These are phyloP conservation scores for Nicotiana benthamiana DNA, from an alignment of 257 asterid genomes.

Conservation along the genomic window DNA sequence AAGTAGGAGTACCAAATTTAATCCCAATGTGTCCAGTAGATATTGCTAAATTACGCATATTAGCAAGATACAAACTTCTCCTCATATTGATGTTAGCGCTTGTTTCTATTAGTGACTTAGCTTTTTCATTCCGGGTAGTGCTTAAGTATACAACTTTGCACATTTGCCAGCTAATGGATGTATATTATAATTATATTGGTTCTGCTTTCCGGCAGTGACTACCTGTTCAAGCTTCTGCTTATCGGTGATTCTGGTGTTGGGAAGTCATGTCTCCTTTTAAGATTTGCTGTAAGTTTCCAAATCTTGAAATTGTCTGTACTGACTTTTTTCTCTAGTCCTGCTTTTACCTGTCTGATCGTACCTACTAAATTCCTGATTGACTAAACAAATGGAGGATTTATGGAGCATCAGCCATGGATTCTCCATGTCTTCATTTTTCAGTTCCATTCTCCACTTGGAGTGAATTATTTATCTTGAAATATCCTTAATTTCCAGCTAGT, in stretches of 20 bases:
- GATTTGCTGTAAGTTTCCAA: neutral
- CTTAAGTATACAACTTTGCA: neutral
- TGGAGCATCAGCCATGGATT: neutral
- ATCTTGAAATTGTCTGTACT: neutral
- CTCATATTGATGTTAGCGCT: neutral
- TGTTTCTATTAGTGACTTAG: neutral
- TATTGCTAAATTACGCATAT: neutral
- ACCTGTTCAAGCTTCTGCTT: conserved; percentile 5
- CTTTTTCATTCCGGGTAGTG: neutral
- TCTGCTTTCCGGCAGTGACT: conserved; percentile 1
- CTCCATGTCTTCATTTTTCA: neutral
- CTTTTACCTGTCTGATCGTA: neutral
- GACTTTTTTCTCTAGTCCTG: neutral
- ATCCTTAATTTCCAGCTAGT: neutral
- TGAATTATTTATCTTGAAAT: neutral
- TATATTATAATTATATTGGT: neutral
- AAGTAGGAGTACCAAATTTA: neutral
- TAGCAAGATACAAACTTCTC: neutral
- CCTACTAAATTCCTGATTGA: neutral
- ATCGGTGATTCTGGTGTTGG: conserved; percentile 6
- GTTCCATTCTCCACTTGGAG: neutral
- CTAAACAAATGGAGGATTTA: neutral
- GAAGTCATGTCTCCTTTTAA: conserved; percentile 8
- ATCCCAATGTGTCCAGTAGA: neutral
- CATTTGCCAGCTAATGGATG: neutral